phyloP scores from a whole-genome alignment of 2,329 filamentous ascomycete genomes.

The Xylariales sp. region DNA sequence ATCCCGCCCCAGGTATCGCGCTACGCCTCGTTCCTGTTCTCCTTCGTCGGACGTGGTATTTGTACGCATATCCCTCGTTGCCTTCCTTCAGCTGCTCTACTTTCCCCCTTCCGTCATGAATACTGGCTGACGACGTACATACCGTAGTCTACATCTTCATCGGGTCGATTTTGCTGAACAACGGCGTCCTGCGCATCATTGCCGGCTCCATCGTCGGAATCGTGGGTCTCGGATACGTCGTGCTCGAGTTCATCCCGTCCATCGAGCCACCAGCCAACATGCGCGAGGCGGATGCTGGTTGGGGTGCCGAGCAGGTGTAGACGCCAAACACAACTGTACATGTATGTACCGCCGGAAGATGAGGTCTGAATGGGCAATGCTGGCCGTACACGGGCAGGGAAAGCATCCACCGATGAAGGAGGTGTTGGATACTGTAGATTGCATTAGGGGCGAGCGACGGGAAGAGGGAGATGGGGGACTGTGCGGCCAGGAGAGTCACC shows the following conservation, averaged over 20 bases:
- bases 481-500: background rate
- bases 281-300: slow-evolving; percentile 70
- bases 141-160: slow-evolving; percentile 88
- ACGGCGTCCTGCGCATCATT: slow-evolving; percentile 62
- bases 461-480: background rate
- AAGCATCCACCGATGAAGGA: no score
- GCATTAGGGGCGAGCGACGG: background rate
- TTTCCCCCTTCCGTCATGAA: no score
- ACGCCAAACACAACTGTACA: background rate
- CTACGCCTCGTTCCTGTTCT: slow-evolving; percentile 97
- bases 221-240: slow-evolving; percentile 72
- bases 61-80: slow-evolving; percentile 59
- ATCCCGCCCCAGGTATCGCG: slow-evolving; percentile 88
- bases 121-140: background rate
- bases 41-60: slow-evolving; percentile 88
- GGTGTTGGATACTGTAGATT: background rate
- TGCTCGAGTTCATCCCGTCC: slow-evolving; percentile 70
- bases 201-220: slow-evolving; percentile 74
- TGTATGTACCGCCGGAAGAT: background rate
- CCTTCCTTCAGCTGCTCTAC: background rate
- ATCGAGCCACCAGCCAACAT: slow-evolving; percentile 79
- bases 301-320: slow-evolving; percentile 75
- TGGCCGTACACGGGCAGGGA: background rate
- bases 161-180: slow-evolving; percentile 76
- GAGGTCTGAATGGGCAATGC: background rate